Percentiles rank a stretch among this genome's conserved stretches.
These are phyloP conservation scores for Mycogone perniciosa DNA, from an alignment of 2,329 filamentous ascomycete species.

Conservation along the genomic window DNA sequence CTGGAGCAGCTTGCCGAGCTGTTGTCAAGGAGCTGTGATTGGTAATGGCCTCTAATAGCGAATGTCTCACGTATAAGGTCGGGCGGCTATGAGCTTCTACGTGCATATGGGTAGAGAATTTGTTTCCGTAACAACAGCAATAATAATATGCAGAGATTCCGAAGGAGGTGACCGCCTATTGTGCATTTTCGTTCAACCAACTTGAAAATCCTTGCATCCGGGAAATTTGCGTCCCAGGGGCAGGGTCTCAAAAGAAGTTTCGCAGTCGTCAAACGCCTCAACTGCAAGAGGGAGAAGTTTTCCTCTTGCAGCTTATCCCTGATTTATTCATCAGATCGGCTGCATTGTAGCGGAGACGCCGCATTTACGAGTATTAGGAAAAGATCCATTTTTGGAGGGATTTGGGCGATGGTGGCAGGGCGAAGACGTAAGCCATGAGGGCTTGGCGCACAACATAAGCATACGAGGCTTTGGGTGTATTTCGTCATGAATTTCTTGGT, in stretches of 20 bases:
- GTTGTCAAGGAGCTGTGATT: slow-evolving; percentile 58
- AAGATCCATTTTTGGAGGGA: not conserved
- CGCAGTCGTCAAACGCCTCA: no score
- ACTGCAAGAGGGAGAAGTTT: not conserved
- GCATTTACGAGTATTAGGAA: no score
- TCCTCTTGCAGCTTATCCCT: not conserved
- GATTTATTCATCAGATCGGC: slow-evolving; percentile 4
- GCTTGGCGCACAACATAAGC: not conserved
- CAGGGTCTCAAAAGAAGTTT: slow-evolving; percentile 5
- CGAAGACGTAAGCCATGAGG: slow-evolving; percentile 9
- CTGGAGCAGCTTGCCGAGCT: slow-evolving; percentile 61
- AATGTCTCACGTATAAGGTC: no score
- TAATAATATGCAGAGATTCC: not conserved
- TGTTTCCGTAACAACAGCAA: not conserved
- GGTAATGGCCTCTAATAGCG: slow-evolving; percentile 33
- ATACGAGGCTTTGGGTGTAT: not conserved
- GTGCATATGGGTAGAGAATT: not conserved
- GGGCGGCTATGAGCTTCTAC: not conserved
- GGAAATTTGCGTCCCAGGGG: not conserved
- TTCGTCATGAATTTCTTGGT: not conserved
- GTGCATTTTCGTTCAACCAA: not conserved
- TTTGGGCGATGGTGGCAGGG: slow-evolving; percentile 3
- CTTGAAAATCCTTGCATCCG: not conserved
- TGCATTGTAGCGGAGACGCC: not conserved
- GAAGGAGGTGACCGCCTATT: not conserved